Conservation (phyloP, 495 filamentous ascomycete genomes). For the Podospora pseudopauciseta region DNA sequence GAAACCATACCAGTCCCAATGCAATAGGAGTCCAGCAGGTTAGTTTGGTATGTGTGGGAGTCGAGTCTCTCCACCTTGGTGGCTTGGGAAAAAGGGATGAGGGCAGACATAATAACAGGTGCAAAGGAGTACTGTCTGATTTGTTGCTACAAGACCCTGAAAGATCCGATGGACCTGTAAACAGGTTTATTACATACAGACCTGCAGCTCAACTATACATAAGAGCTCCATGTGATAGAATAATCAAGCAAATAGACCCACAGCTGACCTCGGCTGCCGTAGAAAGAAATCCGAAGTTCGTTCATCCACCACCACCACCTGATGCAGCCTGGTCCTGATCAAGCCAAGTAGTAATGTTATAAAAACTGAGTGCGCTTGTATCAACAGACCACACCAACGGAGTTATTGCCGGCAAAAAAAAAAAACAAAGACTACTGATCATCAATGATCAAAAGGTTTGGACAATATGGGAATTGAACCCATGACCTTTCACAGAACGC, state of each 20-base stretch:
- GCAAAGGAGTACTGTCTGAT: background rate
- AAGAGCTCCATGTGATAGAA: background rate
- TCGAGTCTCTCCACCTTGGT: constrained; percentile 51
- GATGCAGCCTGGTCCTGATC: background rate
- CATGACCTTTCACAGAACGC: constrained; percentile 19
- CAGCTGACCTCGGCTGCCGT: background rate
- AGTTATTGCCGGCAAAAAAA: background rate
- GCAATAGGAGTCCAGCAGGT: constrained; percentile 60
- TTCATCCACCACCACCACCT: background rate
- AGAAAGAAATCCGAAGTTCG: background rate
- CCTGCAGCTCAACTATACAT: no score
- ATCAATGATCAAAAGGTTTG: constrained; percentile 2
- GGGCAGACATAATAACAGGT: background rate
- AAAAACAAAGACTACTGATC: no score
- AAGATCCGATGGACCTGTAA: background rate
- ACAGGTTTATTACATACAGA: background rate
- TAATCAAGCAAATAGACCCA: background rate
- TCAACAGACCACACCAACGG: no score
- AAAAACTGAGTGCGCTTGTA: no score
- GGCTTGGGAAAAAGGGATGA: constrained; percentile 31
- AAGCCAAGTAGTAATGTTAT: background rate
- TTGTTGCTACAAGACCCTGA: constrained; percentile 3
- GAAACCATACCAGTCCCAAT: constrained; percentile 59
- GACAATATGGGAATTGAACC: constrained; percentile 23
- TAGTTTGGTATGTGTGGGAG: constrained; percentile 57